Evolutionary conservation across 257 asterid genomes (phyloP).

Genomic region (Solanum chilense): DNA sequence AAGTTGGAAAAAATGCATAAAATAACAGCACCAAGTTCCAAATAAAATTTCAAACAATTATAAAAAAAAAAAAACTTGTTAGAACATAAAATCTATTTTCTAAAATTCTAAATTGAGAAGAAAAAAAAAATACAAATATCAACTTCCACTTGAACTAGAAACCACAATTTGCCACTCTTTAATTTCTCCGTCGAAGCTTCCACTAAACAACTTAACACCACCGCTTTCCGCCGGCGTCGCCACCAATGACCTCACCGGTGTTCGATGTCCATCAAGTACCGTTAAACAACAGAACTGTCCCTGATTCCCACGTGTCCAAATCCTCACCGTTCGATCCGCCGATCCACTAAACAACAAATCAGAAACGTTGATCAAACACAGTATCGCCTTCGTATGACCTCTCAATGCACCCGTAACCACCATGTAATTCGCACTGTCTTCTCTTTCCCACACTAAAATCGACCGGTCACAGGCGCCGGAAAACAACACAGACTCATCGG

Average conservation of each 20-base stretch:
- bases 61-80: not conserved
- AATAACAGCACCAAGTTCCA: not conserved
- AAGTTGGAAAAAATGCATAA: not conserved
- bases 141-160: slow-evolving; percentile 5
- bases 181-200: slow-evolving; percentile 82
- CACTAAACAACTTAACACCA: slow-evolving; percentile 58
- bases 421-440: slow-evolving; percentile 71
- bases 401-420: slow-evolving; percentile 70
- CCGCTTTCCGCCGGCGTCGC: slow-evolving; percentile 11
- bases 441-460: slow-evolving; percentile 90
- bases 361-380: slow-evolving; percentile 43
- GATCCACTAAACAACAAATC: slow-evolving; percentile 76
- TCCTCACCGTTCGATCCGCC: slow-evolving; percentile 78
- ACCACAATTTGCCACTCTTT: slow-evolving; percentile 54
- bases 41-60: not conserved
- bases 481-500: slow-evolving; percentile 54
- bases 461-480: slow-evolving; percentile 88
- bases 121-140: not conserved
- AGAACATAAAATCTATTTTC: not conserved
- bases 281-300: slow-evolving; percentile 56
- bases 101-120: not conserved
- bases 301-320: slow-evolving; percentile 51
- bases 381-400: slow-evolving; percentile 58
- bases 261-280: slow-evolving; percentile 58
- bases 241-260: slow-evolving; percentile 72